These are phyloP conservation scores for Vinca minor DNA, from an alignment of 257 asterid genomes.

Conservation along the genomic window DNA sequence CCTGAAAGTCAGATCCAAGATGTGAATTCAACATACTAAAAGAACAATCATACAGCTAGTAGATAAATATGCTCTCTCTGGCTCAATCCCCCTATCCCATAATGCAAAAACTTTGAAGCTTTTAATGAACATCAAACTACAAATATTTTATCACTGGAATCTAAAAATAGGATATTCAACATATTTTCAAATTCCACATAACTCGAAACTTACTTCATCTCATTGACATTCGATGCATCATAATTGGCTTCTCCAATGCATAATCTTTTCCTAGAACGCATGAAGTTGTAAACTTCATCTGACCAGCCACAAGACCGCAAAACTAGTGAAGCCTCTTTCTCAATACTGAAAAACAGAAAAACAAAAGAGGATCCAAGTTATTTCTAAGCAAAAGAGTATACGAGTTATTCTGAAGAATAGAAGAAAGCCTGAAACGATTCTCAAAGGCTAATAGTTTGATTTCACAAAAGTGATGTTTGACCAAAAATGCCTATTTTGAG, in stretches of 20 bases:
- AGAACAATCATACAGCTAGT: too few relatives aligned
- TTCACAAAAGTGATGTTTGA: background rate
- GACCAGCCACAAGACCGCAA: slow-evolving; percentile 79
- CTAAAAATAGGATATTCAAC: background rate
- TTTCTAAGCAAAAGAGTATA: background rate
- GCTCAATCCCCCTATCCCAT: background rate
- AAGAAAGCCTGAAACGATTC: slow-evolving; percentile 1
- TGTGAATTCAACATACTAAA: background rate
- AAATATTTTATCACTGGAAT: background rate
- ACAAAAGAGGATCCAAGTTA: slow-evolving; percentile 13
- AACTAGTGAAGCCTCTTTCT: slow-evolving; percentile 57
- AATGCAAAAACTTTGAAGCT: background rate
- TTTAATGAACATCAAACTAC: too few relatives aligned
- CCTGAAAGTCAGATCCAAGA: background rate
- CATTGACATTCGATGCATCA: slow-evolving; percentile 34
- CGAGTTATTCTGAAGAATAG: too few relatives aligned
- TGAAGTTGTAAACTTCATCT: slow-evolving; percentile 56
- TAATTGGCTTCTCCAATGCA: slow-evolving; percentile 40
- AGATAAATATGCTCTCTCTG: too few relatives aligned
- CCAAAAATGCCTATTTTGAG: background rate
- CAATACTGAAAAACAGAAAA: slow-evolving; percentile 46
- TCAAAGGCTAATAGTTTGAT: background rate
- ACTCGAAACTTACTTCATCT: slow-evolving; percentile 51
- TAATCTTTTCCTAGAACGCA: slow-evolving; percentile 55
- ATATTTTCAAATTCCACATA: too few relatives aligned